Evolutionary conservation across 352 stramenopile species (phyloP), one percentile per base, ranked within the genome.

Genomic region (Lagenidium sp.): DNA sequence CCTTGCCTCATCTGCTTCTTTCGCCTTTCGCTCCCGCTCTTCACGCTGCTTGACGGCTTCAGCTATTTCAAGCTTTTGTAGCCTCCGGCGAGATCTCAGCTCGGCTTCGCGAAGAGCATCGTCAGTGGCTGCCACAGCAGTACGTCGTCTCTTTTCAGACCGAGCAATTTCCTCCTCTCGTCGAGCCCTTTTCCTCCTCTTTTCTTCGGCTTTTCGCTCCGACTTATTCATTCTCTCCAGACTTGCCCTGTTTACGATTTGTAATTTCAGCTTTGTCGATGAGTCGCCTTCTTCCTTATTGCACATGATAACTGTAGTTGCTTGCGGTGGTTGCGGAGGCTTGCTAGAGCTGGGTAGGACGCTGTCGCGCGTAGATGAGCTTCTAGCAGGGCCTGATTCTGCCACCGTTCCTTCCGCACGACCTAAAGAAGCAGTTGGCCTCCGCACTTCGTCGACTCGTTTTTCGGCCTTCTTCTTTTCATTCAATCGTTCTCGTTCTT

Each of bases 181-280:
- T 6, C 75, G 60, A 8, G 54, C 57, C 16, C 73, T 73, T 45
- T 91, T 93, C 21, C 78, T 78, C 7, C 72, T 64, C 48, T 88
- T 87, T 47, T 93, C 79, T 60, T 93, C 81, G 3, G 79, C 74
- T 37, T 93, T 93, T 18, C 81, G 81, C 54, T 91, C 78, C 34
- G 72, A 78, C 25, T 93, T 93, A 51, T 79, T 90, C 71, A 86
- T 85, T 6, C 71, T 68, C 21, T 86, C 72, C 45, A 85, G 54
- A 26, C 69, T 84, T 7, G 61, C 57, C 36, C 73, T 74, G 26
- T 63, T 83, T 45, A 82, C 75, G n/a, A 86, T 61, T 37, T 79
- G 65, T 18, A 89, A 47, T 36, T 80, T 78, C 4, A 89, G 47
- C 2, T 73, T 71, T 2, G 73, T 85, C 15, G 51, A 51, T 19